Base-by-base conservation (phyloP, 371 early-diverging fungal species). In the Mucor irregularis region DNA sequence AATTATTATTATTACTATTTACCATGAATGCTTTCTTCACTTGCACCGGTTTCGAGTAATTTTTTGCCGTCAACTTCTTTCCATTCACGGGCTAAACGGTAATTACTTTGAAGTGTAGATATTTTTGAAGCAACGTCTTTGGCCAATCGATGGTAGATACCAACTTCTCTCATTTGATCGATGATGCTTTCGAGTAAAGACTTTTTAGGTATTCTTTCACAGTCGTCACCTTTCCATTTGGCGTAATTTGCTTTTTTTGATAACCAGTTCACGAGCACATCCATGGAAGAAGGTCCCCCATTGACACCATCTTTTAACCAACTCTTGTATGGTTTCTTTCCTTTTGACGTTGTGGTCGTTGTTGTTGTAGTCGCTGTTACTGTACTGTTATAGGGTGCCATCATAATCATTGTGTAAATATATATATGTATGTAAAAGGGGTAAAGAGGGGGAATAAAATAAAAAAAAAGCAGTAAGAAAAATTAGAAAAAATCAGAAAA, bases 251-350 rank as follows among this genome's bases (percentile, higher is more conserved):
- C 61, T 54, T 76, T 76, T 40, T 68, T 69, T 34, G 77, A 68
- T 31, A 76, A 48, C 77, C 77, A 76, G 46, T 73, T 65, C 9
- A 76, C 69, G 0, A 76, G 52, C 0, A 76, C 59, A 46, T 76
- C 71, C 77, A 76, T 76, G 14, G 77, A 76, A 29, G 61, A 71
- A 28, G 77, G 73, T 2, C 77, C 77, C 17, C 77, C 77, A 43
- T 68, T 71, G 14, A 76, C 73, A n/a, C 73, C 76, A 53, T 76
- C 76, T 42, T 76, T 76, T n/a, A 76, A 52, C 76, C 77, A 76
- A 33, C 73, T 73, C 35, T 76, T 76, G 39, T 76, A 76, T 11
- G 77, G 73, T 37, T 76, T 76, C 34, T 76, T 76, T 28, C 71
- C 63, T 54, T 70, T 71, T 7, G 67, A 50, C 19, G 65, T 37